Evolutionary conservation across 2,329 filamentous ascomycete species (phyloP).

Genomic region (Alternaria incomplexa): DNA sequence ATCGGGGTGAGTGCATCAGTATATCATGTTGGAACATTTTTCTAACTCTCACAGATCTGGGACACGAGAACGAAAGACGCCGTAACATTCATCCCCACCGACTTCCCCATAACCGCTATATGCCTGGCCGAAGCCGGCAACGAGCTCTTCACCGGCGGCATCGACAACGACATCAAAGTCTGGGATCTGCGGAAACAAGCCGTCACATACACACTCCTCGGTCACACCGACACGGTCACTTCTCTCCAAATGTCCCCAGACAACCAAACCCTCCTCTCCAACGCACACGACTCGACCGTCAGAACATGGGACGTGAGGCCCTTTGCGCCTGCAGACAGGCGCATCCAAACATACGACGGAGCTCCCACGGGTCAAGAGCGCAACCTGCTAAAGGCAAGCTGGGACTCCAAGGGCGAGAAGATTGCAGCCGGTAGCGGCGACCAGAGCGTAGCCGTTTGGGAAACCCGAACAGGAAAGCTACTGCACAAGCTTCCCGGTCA

Average conservation of each 20-base stretch:
- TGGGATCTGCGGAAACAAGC: constrained; percentile 96
- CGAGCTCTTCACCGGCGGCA: constrained; percentile 91
- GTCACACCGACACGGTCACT: constrained; percentile 90
- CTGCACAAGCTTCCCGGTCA: constrained; percentile 95
- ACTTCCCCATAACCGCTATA: constrained; percentile 90
- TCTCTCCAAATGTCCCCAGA: constrained; percentile 92
- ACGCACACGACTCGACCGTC: constrained; percentile 92
- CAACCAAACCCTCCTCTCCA: constrained; percentile 86
- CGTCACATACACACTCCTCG: constrained; percentile 83
- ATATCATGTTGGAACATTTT: background rate
- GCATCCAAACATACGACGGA: constrained; percentile 90
- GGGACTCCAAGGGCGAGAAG: constrained; percentile 84
- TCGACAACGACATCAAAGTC: constrained; percentile 96
- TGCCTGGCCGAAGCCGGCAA: constrained; percentile 93
- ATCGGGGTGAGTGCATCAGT: constrained; percentile 64
- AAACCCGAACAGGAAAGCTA: constrained; percentile 83
- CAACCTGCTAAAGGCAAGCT: constrained; percentile 88
- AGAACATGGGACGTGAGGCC: constrained; percentile 96
- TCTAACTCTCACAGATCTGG: constrained; percentile 69
- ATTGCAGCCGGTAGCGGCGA: constrained; percentile 91
- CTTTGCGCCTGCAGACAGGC: constrained; percentile 86
- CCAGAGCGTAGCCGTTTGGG: constrained; percentile 90
- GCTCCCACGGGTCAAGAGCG: constrained; percentile 86
- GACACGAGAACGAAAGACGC: constrained; percentile 91
- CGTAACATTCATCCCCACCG: constrained; percentile 84